Evolutionary conservation across 345 rosid species (phyloP), one percentile per base, ranked within the genome.

Genomic region (Eucalyptus microcorys): DNA sequence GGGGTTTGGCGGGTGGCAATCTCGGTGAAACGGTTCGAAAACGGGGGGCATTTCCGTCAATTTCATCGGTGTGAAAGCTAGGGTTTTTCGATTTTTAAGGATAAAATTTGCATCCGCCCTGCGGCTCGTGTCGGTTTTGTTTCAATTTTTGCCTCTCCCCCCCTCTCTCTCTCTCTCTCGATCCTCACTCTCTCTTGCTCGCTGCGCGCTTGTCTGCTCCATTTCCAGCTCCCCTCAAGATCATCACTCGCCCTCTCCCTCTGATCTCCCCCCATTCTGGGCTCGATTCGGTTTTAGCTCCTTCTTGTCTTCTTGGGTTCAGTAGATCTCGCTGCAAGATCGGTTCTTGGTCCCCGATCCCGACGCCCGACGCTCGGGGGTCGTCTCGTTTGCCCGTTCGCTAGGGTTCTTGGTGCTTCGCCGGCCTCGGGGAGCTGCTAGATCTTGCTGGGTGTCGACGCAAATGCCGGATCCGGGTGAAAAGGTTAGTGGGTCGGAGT

Each of bases 401-500:
- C 10, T 48, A 40, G 49, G 50, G 37, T 59, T 27, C 49, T 19
- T 30, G 50, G 79, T 57, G 37, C 49, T 8, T 57, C 50, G 7
- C 32, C 66, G 47, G 84, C 84, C 13, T 40, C 84, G 30, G 27
- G 47, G 84, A 40, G 86, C 84, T 64, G 61, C 26, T 57, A 85
- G 90, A 88, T 88, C 90, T 47, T 11, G 12, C 79, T 45, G 49
- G 49, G 34, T 10, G 5, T 1, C 22, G 32, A 26, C 86, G 43
- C 45, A 76, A 81, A 89, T 87, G 90, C 32, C 87, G 87, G 90
- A 89, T 89, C 88, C 86, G 88, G 49, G 87, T 48, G 92, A 91
- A 6, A 90, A 89, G 86, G 94, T 93, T 49, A 91, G 94, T 53
- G 49, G 84, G 84, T 76, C 84, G 84, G 84, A 42, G 27, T 22